Evolutionary conservation across 2,329 filamentous ascomycete genomes (phyloP).

Genomic region (Fusarium subglutinans): DNA sequence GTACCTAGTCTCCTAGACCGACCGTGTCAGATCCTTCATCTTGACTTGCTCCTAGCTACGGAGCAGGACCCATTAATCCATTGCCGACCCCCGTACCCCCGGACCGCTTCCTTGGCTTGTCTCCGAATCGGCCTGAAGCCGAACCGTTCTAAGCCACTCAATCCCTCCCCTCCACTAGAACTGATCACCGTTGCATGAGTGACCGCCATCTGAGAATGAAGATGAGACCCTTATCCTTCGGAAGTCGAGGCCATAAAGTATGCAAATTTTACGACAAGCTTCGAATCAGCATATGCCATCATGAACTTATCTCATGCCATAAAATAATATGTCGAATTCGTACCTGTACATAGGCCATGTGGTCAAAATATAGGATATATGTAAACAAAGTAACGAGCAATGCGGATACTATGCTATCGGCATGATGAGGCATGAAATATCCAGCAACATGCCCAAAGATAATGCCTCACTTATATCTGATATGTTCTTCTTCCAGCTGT

Average conservation of each 20-base stretch:
- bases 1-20: neutral
- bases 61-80: neutral
- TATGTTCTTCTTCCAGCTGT: neutral
- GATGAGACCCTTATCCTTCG: neutral
- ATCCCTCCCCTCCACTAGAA: neutral
- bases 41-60: neutral
- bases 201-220: slow-evolving; percentile 21
- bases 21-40: neutral
- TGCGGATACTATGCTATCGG: neutral
- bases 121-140: slow-evolving; percentile 23
- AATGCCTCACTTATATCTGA: neutral
- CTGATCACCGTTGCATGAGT: slow-evolving; percentile 26
- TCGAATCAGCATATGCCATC: neutral
- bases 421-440: neutral
- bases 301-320: neutral
- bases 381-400: slow-evolving; percentile 7
- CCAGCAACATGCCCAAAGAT: neutral
- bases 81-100: slow-evolving; percentile 15
- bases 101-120: slow-evolving; percentile 23
- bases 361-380: neutral
- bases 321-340: neutral
- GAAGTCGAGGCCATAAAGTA: neutral
- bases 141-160: slow-evolving; percentile 7
- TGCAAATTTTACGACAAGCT: neutral
- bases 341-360: neutral